Evolutionary conservation across 768 basidiomycete genomes (phyloP).

Genomic region (Cystofilobasidium bisporidii): DNA sequence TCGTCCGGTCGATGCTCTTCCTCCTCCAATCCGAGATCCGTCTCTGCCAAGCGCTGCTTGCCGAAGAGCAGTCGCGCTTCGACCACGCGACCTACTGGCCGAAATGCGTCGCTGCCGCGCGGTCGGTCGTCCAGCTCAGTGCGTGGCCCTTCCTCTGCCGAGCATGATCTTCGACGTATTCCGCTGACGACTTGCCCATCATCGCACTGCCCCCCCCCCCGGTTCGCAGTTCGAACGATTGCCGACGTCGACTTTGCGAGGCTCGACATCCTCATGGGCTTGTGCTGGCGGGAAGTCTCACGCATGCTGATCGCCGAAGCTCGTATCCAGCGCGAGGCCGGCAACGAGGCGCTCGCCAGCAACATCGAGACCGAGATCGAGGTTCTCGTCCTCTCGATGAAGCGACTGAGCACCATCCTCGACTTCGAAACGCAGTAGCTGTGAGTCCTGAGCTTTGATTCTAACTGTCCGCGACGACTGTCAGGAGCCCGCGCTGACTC

Average conservation of each 20-base stretch:
- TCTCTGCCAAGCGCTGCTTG: background rate
- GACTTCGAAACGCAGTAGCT: no score
- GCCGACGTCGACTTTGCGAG: background rate
- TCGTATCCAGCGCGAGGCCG: background rate
- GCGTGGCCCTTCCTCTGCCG: background rate
- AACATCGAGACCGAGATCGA: background rate
- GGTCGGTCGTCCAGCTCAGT: slow-evolving; percentile 1
- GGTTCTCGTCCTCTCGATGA: background rate
- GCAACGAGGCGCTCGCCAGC: background rate
- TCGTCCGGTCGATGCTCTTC: background rate
- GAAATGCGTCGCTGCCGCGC: background rate
- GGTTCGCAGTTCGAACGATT: background rate
- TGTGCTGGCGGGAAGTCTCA: background rate
- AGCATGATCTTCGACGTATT: background rate
- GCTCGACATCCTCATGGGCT: background rate
- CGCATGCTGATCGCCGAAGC: background rate
- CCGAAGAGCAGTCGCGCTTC: background rate
- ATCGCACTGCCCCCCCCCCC: no score
- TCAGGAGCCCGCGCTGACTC: no score
- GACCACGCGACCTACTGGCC: background rate
- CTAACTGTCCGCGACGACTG: no score
- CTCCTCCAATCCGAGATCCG: background rate
- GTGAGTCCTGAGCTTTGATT: no score
- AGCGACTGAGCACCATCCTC: background rate
- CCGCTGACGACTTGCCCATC: background rate